phyloP scores from a whole-genome alignment of 208 protist species.

The Leishmania gerbilli region DNA sequence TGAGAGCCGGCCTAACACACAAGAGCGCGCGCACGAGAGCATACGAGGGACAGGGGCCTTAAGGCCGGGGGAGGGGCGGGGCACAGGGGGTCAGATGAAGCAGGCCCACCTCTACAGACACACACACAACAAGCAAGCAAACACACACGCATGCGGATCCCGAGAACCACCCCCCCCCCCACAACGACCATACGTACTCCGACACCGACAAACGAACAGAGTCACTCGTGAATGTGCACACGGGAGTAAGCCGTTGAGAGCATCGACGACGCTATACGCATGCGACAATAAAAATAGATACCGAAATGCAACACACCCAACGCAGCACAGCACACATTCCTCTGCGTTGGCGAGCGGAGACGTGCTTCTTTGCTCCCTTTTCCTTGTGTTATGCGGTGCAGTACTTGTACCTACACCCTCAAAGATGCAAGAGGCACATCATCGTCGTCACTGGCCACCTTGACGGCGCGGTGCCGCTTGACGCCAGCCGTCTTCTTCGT shows the following conservation, averaged over 20 bases:
- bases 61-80: background rate
- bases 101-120: background rate
- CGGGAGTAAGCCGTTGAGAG: background rate
- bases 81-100: background rate
- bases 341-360: background rate
- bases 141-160: background rate
- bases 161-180: background rate
- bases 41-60: background rate
- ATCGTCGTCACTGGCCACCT: slow-evolving; percentile 59
- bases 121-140: background rate
- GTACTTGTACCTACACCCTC: slow-evolving; percentile 8
- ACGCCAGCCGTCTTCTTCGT: slow-evolving; percentile 24
- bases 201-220: background rate
- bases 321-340: background rate
- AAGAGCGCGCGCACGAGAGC: background rate
- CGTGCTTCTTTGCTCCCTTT: background rate
- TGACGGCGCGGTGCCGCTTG: slow-evolving; percentile 37
- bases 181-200: background rate
- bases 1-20: background rate
- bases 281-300: background rate
- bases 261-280: background rate
- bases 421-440: slow-evolving; percentile 67
- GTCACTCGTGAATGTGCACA: background rate
- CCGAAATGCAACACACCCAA: background rate
- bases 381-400: background rate